Evolutionary conservation across 2,329 filamentous ascomycete genomes (phyloP), one percentile per base, ranked within the genome.

Genomic region (Penicillium sp.): DNA sequence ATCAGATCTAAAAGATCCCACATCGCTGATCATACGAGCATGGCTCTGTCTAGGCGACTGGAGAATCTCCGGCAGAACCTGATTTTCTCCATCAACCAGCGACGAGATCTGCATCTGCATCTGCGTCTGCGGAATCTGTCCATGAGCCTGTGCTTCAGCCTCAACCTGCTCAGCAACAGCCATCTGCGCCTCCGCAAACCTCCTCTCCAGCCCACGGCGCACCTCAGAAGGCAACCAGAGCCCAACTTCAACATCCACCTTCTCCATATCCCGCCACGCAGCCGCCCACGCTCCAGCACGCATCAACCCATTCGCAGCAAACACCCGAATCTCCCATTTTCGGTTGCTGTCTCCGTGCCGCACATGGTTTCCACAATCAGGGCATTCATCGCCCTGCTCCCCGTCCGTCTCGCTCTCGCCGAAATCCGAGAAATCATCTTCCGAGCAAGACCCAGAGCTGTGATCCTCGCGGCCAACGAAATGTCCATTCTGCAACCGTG

Each of bases 241-340:
- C 64, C 89, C 84, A 48, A 99, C 84, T 72, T 97, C 93, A 1
- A 96, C 90, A 67, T 99, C 94, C 0, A 97, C 90, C n/a, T 93
- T 84, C 75, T 99, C 94, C 94, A 99, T 99, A 73, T 97, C 93
- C 63, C 85, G 89, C 93, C 93, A 99, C 55, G 90, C 93, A 2
- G 92, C 92, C 4, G 84, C 84, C 94, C 94, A 99, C 0, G 94
- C 93, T 0, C 91, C 91, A 5, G 90, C 87, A 55, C 86, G 84
- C 90, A 99, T 96, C 44, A 97, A 77, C 0, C 94, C 94, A 71
- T 97, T 99, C 48, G 91, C 93, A 0, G 94, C 94, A 67, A 93
- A 99, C 1, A 97, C 87, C 68, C 91, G 94, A 70, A 97, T 79
- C 72, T 73, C 79, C 76, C 69, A 87, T 75, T 75, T 84, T 70